phyloP scores from a whole-genome alignment of 495 filamentous ascomycete species.

The Penicillium malachiteum region DNA sequence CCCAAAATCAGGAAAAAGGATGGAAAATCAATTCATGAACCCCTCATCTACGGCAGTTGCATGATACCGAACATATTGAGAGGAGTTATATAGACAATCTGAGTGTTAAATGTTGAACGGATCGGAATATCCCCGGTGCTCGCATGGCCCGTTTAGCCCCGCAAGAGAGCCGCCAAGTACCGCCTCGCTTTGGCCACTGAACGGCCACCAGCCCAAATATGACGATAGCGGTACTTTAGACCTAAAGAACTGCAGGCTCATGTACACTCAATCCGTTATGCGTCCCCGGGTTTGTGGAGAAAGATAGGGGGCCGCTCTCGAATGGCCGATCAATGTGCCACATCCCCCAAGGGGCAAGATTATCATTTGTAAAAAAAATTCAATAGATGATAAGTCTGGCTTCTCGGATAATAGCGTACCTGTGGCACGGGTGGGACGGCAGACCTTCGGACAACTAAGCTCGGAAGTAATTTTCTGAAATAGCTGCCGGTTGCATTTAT shows the following conservation, averaged over 20 bases:
- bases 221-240: neutral
- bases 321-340: conserved; percentile 6
- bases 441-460: conserved; percentile 10
- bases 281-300: conserved; percentile 13
- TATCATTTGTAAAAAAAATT: conserved; percentile 3
- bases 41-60: neutral
- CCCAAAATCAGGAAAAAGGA: conserved; percentile 7
- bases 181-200: neutral
- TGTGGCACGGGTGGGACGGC: conserved; percentile 22
- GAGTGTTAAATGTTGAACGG: neutral
- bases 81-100: neutral
- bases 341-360: conserved; percentile 8
- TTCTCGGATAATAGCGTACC: conserved; percentile 2
- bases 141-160: conserved; percentile 5
- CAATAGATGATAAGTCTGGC: neutral
- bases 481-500: conserved; percentile 7
- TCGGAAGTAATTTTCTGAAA: conserved; percentile 12
- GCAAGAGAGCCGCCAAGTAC: conserved; percentile 4
- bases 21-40: neutral
- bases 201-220: neutral
- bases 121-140: neutral
- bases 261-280: conserved; percentile 2
- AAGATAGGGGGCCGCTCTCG: conserved; percentile 3
- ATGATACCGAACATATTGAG: too few species aligned
- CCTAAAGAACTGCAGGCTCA: neutral